A percentile compares a stretch with the other conserved stretches of the same genome.
Evolutionary conservation across 2,329 filamentous ascomycete genomes (phyloP).

Genomic region (Nemania serpens): DNA sequence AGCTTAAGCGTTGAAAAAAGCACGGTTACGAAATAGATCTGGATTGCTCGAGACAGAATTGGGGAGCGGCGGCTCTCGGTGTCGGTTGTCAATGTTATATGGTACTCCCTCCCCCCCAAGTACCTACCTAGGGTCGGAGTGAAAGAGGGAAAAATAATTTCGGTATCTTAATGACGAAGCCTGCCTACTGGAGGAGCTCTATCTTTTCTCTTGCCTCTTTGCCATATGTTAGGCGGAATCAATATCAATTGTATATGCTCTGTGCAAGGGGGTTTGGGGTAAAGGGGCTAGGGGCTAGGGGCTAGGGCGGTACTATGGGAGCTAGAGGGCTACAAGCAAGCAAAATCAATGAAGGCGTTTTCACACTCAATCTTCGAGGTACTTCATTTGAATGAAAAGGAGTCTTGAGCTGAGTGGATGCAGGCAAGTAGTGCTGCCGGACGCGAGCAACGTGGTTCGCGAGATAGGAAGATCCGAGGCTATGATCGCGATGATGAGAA

Average conservation of each 20-base stretch:
- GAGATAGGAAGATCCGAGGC: no score
- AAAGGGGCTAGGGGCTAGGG: neutral
- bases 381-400: no score
- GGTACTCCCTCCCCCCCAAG: no score
- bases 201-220: slow-evolving; percentile 28
- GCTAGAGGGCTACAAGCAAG: no score
- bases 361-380: no score
- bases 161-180: slow-evolving; percentile 30
- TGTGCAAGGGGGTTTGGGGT: neutral
- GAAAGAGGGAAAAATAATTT: slow-evolving; percentile 22
- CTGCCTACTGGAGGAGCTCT: slow-evolving; percentile 13
- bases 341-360: no score
- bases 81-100: slow-evolving; percentile 7
- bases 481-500: no score
- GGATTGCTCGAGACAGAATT: slow-evolving; percentile 16
- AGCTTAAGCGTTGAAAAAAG: slow-evolving; percentile 17
- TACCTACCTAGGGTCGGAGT: neutral
- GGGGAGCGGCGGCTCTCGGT: slow-evolving; percentile 1
- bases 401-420: no score
- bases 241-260: slow-evolving; percentile 37
- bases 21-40: slow-evolving; percentile 28
- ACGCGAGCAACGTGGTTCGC: no score
- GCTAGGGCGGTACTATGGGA: no score
- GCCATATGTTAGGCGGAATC: slow-evolving; percentile 34
- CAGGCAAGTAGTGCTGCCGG: no score